These are phyloP conservation scores for Raphanus raphanistrum DNA, from an alignment of 345 rosid genomes.

Conservation along the genomic window DNA sequence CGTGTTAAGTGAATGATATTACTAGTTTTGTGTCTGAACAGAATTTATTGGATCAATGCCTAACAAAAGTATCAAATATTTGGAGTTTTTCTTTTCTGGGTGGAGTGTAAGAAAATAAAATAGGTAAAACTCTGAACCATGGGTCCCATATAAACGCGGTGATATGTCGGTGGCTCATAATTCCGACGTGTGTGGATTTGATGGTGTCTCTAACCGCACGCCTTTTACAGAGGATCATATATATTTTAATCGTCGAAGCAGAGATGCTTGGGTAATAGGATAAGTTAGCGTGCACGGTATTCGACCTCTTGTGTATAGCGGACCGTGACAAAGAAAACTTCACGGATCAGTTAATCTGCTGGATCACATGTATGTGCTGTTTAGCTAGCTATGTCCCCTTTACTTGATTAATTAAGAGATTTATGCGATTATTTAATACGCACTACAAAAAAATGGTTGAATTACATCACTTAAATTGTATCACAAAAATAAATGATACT, in stretches of 20 bases:
- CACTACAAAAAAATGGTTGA: too few relatives aligned
- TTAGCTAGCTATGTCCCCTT: neutral
- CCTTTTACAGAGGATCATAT: neutral
- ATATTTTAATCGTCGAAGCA: neutral
- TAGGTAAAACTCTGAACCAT: conserved; percentile 1
- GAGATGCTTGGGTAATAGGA: conserved; percentile 27
- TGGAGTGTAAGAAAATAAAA: neutral
- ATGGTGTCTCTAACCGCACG: conserved; percentile 6
- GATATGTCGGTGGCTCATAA: conserved; percentile 34
- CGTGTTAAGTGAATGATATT: neutral
- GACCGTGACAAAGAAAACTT: conserved; percentile 35
- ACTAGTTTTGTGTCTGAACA: conserved; percentile 18
- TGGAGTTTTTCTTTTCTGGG: neutral
- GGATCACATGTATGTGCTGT: conserved; percentile 35
- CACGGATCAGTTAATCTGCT: conserved; percentile 34
- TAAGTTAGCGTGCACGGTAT: conserved; percentile 18
- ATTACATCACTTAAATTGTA: too few relatives aligned
- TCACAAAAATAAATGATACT: too few relatives aligned
- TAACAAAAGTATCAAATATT: neutral
- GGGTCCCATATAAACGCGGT: conserved; percentile 32
- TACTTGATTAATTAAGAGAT: neutral
- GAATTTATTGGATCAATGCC: conserved; percentile 29
- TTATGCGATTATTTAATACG: neutral
- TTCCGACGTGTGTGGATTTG: conserved; percentile 30
- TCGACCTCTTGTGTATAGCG: conserved; percentile 29